Percentiles rank a stretch among this genome's conserved stretches.
Conservation (phyloP, 306 rosid species). For the Hippophae tibetana region DNA sequence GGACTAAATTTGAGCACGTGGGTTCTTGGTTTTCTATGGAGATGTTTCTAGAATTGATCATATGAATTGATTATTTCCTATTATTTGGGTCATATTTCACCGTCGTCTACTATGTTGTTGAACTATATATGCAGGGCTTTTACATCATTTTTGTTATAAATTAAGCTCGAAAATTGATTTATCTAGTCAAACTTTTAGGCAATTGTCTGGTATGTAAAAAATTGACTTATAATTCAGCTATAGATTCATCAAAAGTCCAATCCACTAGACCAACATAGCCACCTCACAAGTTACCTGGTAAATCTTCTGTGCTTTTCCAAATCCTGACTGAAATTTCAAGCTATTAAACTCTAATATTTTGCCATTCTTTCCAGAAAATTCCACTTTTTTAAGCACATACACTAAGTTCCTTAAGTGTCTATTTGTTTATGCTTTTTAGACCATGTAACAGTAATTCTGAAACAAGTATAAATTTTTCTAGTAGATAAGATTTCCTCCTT, state of each 20-base stretch:
- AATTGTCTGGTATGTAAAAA: background rate
- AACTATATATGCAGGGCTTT: background rate
- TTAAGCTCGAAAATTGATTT: background rate
- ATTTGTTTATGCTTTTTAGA: too few species aligned
- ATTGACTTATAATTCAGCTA: slow-evolving; percentile 7
- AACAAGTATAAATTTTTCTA: too few species aligned
- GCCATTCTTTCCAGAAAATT: too few species aligned
- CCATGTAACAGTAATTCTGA: too few species aligned
- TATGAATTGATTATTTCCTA: background rate
- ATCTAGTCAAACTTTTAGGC: slow-evolving; percentile 1
- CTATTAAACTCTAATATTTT: background rate
- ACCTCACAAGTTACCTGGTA: slow-evolving; percentile 9
- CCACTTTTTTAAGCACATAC: too few species aligned
- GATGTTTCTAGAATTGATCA: background rate
- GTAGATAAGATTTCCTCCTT: too few species aligned
- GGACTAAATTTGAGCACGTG: slow-evolving; percentile 20
- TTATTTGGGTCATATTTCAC: background rate
- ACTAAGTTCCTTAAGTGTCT: too few species aligned
- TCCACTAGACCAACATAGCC: slow-evolving; percentile 1
- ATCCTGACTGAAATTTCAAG: slow-evolving; percentile 1
- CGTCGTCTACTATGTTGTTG: background rate
- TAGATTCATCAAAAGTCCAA: slow-evolving; percentile 1
- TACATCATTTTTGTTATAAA: too few species aligned
- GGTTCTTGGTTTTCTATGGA: background rate
- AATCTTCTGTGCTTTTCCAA: background rate